phyloP scores from a whole-genome alignment of 2,329 filamentous ascomycete genomes.

The Verticillium zaregamsianum region DNA sequence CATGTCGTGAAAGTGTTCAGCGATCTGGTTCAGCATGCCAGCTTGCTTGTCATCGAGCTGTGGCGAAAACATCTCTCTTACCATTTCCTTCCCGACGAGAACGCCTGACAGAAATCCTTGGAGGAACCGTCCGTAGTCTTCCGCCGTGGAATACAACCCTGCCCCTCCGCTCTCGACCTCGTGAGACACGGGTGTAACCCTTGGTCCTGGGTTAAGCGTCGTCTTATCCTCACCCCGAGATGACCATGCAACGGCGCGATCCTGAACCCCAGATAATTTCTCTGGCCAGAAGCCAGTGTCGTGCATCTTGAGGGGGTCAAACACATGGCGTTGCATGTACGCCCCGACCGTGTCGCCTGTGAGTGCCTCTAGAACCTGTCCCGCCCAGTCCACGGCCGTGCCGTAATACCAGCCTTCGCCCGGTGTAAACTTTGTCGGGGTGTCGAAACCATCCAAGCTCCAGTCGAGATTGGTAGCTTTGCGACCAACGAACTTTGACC shows the following conservation, averaged over 20 bases:
- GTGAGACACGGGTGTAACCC: slow-evolving; percentile 21
- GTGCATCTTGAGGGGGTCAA: slow-evolving; percentile 29
- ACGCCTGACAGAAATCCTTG: slow-evolving; percentile 24
- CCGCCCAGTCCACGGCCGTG: slow-evolving; percentile 41
- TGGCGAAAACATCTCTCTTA: slow-evolving; percentile 32
- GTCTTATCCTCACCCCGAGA: slow-evolving; percentile 15
- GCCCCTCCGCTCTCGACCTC: slow-evolving; percentile 37
- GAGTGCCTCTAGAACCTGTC: slow-evolving; percentile 35
- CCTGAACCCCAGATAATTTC: slow-evolving; percentile 18
- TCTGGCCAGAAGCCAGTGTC: slow-evolving; percentile 32
- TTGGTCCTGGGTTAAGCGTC: slow-evolving; percentile 13
- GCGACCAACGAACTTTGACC: slow-evolving; percentile 30
- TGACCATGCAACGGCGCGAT: slow-evolving; percentile 16
- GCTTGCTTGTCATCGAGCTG: slow-evolving; percentile 30
- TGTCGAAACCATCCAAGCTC: slow-evolving; percentile 31
- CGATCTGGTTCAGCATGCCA: slow-evolving; percentile 14
- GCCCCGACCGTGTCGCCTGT: slow-evolving; percentile 29
- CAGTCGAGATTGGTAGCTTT: slow-evolving; percentile 24
- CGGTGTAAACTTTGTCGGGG: slow-evolving; percentile 39
- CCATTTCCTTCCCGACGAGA: slow-evolving; percentile 24
- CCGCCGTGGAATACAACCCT: slow-evolving; percentile 36
- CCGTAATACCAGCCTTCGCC: slow-evolving; percentile 48
- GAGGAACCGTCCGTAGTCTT: slow-evolving; percentile 33
- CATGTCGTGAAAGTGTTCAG: slow-evolving; percentile 15
- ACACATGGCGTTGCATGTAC: slow-evolving; percentile 32